Evolutionary conservation across 108 stramenopile species (phyloP).

Genomic region (Nannochloropsis salina): DNA sequence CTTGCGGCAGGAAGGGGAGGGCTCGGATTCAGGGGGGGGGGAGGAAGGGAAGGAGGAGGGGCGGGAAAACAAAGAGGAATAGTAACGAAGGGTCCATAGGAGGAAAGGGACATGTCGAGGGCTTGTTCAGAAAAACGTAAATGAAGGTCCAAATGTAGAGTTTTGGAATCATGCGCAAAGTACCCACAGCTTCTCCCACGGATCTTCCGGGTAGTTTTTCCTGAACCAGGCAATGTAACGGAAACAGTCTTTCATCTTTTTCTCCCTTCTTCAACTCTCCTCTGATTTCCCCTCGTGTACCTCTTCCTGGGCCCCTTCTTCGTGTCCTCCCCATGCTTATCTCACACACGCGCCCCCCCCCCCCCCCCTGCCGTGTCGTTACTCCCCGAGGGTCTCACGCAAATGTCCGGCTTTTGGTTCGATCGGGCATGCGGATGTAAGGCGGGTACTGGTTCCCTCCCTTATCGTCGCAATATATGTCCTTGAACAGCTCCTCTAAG

Average conservation of each 20-base stretch:
- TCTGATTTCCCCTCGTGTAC: too few species aligned
- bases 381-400: background rate
- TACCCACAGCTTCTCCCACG: too few species aligned
- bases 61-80: background rate
- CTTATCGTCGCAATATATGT: constrained; percentile 54
- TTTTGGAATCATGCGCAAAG: too few species aligned
- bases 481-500: constrained; percentile 51
- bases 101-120: background rate
- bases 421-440: constrained; percentile 56
- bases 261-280: too few species aligned
- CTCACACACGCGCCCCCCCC: too few species aligned
- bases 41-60: background rate
- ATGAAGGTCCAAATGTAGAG: too few species aligned
- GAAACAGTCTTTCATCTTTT: too few species aligned
- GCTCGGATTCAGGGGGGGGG: background rate
- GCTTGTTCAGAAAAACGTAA: too few species aligned
- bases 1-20: constrained; percentile 3
- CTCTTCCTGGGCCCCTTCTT: too few species aligned
- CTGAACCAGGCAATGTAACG: too few species aligned
- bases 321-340: too few species aligned
- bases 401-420: constrained; percentile 43
- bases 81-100: background rate
- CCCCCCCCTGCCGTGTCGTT: background rate
- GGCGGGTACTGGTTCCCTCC: constrained; percentile 40
- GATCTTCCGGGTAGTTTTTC: too few species aligned